Conservation (phyloP, 768 basidiomycete species). For the Tricholoma hemisulphureum region DNA sequence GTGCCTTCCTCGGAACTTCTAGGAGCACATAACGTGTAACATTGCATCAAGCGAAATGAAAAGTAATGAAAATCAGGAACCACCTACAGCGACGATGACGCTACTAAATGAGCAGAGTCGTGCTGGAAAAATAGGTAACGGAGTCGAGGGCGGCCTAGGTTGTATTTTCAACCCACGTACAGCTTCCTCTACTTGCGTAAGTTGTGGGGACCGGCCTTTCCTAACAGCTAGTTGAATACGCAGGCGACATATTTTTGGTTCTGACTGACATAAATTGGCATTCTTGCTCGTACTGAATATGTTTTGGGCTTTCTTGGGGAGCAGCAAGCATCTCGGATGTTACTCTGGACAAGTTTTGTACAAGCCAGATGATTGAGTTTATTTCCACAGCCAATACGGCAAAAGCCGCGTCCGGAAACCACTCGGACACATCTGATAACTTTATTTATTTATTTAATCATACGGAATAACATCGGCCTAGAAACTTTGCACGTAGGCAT, state of each 20-base stretch:
- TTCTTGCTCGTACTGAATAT: neutral
- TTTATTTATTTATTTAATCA: no score
- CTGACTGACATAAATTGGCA: neutral
- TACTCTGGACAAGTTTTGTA: neutral
- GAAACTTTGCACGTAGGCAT: no score
- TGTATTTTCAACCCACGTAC: neutral
- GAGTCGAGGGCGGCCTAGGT: neutral
- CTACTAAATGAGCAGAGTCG: neutral
- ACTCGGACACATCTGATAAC: neutral
- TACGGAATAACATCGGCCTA: no score
- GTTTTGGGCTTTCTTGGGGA: neutral
- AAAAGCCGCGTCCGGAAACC: neutral
- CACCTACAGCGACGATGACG: slow-evolving; percentile 55
- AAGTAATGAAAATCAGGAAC: slow-evolving; percentile 14
- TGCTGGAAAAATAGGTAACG: neutral
- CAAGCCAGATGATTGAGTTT: neutral
- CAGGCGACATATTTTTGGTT: neutral
- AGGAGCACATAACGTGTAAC: slow-evolving; percentile 45
- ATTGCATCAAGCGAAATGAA: slow-evolving; percentile 29
- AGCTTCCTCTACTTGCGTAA: neutral
- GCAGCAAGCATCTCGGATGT: neutral
- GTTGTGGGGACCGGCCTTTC: neutral
- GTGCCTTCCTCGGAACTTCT: slow-evolving; percentile 11
- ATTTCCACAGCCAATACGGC: neutral
- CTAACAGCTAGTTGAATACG: neutral